Evolutionary conservation across 1,139 yeast genomes (phyloP).

Genomic region (Pichiaceae sp.): DNA sequence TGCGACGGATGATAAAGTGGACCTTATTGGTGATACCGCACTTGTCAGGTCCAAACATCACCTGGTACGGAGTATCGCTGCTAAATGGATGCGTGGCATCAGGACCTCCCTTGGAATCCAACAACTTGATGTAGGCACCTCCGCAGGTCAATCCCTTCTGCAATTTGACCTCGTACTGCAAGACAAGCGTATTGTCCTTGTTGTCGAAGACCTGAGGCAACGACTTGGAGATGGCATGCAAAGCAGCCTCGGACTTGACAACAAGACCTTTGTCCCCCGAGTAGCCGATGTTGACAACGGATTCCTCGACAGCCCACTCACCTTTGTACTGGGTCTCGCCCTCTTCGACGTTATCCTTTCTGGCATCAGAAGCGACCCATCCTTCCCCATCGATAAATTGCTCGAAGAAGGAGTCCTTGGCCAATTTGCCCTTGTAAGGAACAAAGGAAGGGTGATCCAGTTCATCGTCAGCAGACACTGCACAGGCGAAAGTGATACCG

Average conservation of each 20-base stretch:
- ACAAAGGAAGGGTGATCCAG: slow-evolving; percentile 22
- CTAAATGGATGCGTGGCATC: slow-evolving; percentile 37
- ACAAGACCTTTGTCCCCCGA: slow-evolving; percentile 66
- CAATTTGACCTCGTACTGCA: slow-evolving; percentile 82
- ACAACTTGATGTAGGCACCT: slow-evolving; percentile 78
- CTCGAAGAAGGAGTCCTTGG: slow-evolving; percentile 50
- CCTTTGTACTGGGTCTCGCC: slow-evolving; percentile 56
- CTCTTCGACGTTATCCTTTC: slow-evolving; percentile 27
- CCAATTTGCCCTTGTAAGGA: slow-evolving; percentile 28
- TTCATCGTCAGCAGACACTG: slow-evolving; percentile 8
- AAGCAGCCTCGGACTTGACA: slow-evolving; percentile 65
- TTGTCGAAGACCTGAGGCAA: slow-evolving; percentile 48
- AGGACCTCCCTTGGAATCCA: slow-evolving; percentile 42
- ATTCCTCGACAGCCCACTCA: slow-evolving; percentile 64
- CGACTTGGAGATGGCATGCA: slow-evolving; percentile 65
- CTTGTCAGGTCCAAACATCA: slow-evolving; percentile 93
- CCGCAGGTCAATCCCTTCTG: slow-evolving; percentile 77
- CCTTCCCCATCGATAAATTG: slow-evolving; percentile 47
- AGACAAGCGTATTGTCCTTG: slow-evolving; percentile 56
- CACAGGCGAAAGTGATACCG: slow-evolving; percentile 7
- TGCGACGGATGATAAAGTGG: slow-evolving; percentile 62
- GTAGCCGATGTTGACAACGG: slow-evolving; percentile 47
- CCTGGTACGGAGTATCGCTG: slow-evolving; percentile 63
- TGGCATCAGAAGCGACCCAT: slow-evolving; percentile 61
- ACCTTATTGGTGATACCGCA: slow-evolving; percentile 78